Conservation (phyloP, 805 yeast genomes). For the Cyberlindnera meyerae region DNA sequence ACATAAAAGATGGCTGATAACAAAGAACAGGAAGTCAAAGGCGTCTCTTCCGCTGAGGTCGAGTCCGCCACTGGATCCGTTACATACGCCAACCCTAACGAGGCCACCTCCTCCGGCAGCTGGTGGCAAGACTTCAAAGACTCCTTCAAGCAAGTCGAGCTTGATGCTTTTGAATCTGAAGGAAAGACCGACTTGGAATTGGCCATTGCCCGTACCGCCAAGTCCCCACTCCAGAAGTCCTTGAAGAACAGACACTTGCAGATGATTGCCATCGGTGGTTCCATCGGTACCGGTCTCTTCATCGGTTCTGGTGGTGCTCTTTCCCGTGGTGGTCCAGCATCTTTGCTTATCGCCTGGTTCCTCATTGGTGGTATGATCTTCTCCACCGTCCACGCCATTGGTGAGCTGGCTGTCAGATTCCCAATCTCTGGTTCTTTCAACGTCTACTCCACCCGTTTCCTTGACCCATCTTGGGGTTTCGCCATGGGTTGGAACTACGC, state of each 20-base stretch:
- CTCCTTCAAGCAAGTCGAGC: constrained; percentile 14
- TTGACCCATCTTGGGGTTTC: constrained; percentile 57
- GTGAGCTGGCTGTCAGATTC: constrained; percentile 55
- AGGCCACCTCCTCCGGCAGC: too few relatives aligned
- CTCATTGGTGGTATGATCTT: constrained; percentile 44
- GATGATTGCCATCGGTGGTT: constrained; percentile 39
- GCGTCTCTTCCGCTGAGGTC: too few relatives aligned
- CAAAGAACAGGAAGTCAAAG: too few relatives aligned
- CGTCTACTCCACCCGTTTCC: constrained; percentile 49
- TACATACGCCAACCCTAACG: too few relatives aligned
- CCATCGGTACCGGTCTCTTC: constrained; percentile 78
- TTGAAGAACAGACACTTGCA: constrained; percentile 49
- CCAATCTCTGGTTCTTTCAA: constrained; percentile 65
- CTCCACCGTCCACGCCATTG: constrained; percentile 49
- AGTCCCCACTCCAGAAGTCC: constrained; percentile 33
- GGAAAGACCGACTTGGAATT: constrained; percentile 35
- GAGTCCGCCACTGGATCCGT: too few relatives aligned
- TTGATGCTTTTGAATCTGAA: constrained; percentile 1
- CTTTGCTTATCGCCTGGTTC: constrained; percentile 36
- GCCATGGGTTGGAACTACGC: constrained; percentile 56
- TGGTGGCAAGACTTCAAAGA: constrained; percentile 9
- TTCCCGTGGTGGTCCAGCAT: constrained; percentile 58
- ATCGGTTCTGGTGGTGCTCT: constrained; percentile 66
- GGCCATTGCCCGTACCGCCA: constrained; percentile 31
- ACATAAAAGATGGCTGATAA: too few relatives aligned